phyloP scores from a whole-genome alignment of 2,329 filamentous ascomycete species.

The Tympanopsis confertula region DNA sequence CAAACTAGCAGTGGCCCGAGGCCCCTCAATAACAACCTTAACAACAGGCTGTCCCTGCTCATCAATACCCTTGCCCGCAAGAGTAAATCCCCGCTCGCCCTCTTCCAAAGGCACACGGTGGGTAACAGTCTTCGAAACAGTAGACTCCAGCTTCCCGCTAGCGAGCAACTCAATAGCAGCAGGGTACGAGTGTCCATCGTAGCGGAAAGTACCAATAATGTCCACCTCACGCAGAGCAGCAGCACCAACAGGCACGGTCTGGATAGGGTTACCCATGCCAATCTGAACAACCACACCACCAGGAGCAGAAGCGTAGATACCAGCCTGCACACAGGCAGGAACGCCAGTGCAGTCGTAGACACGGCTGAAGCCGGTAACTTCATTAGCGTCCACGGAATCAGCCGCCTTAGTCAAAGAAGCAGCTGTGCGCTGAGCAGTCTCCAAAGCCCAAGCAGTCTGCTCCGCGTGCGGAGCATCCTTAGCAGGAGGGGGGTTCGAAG shows the following conservation, averaged over 20 bases:
- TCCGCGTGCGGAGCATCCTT: neutral
- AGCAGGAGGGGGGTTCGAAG: slow-evolving; percentile 21
- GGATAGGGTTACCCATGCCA: slow-evolving; percentile 68
- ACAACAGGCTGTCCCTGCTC: slow-evolving; percentile 57
- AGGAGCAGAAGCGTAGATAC: slow-evolving; percentile 59
- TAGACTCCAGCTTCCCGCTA: slow-evolving; percentile 41
- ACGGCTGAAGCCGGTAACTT: slow-evolving; percentile 54
- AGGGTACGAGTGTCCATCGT: slow-evolving; percentile 59
- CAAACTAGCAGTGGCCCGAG: no score
- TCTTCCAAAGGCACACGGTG: slow-evolving; percentile 53
- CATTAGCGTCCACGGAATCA: slow-evolving; percentile 20
- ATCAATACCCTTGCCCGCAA: slow-evolving; percentile 58
- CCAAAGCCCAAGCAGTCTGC: slow-evolving; percentile 11
- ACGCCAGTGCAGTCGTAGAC: slow-evolving; percentile 72
- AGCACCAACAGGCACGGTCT: slow-evolving; percentile 62
- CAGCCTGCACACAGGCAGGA: slow-evolving; percentile 62
- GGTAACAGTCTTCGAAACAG: slow-evolving; percentile 66
- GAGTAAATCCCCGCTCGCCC: slow-evolving; percentile 54
- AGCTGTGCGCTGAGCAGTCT: slow-evolving; percentile 10
- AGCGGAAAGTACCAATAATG: slow-evolving; percentile 67
- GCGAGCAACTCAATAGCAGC: slow-evolving; percentile 53
- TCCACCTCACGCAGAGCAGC: slow-evolving; percentile 67
- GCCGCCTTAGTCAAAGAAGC: slow-evolving; percentile 15
- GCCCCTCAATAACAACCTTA: slow-evolving; percentile 59
- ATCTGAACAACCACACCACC: slow-evolving; percentile 67